Evolutionary conservation across 257 asterid genomes (phyloP), one percentile per base, ranked within the genome.

Genomic region (Haberlea rhodopensis): DNA sequence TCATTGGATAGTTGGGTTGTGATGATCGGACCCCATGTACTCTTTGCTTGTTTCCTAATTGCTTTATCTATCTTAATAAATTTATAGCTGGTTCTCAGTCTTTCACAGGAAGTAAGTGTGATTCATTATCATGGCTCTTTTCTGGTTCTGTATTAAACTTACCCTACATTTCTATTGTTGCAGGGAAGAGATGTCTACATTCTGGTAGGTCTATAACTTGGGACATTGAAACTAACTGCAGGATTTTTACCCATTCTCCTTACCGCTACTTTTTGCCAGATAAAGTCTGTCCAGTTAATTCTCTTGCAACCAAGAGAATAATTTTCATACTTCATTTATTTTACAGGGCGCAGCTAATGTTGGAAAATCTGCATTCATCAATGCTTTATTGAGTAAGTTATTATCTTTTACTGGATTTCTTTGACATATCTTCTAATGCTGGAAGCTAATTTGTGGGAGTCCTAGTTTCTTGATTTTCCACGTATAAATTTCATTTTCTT

Each of bases 121-220:
- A 40, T 15, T 40, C 5, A 6, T 40, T 15, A 37, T 37, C 13
- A 37, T 37, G 18, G 48, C 63, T 37, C 53, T 27, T 26, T 72
- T 51, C 18, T 63, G 63, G 27, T 53, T 75, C 65, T 58, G 48
- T 53, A 65, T 63, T 53, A 52, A 20, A 8, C 61, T 80, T 54
- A 60, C 72, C 49, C 63, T 60, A 37, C 60, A 51, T 75, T 52
- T 75, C 69, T 32, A 53, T 66, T 23, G 26, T 77, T 84, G 84
- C 94, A 94, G 97, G 97, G 99, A 70, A 76, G 99, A 79, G 95
- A 94, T 71, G 89, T 86, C 72, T 94, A 90, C 78, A 86, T 94
- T 66, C 83, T 94, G 96, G 99, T 94, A 67, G 76, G 91, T 76
- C 57, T 45, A 20, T 53, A n/a, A 22, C 60, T 67, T 29, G 28